Base-by-base conservation (phyloP, 176 grass and related monocot species). In the Lolium multiflorum region DNA sequence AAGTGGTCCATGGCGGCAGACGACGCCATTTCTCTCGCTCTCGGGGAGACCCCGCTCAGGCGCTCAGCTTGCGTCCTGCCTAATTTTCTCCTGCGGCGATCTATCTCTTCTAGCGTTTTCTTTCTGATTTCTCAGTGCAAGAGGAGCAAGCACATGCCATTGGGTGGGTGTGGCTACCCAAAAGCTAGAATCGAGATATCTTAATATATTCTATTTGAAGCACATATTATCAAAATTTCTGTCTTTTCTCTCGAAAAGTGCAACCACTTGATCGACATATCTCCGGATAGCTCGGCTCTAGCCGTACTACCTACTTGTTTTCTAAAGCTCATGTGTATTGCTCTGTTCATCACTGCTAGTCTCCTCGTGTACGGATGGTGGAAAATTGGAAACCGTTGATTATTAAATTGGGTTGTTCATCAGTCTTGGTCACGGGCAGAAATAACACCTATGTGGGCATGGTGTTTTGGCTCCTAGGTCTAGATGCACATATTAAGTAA, bases 391-490 rank as follows among this genome's bases (percentile, higher is more conserved):
- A 46, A 48, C 22, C 20, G 68, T 58, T 80, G 11, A 56, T 25
- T 24, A 61, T 24, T 24, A 47, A 38, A n/a, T 20, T 58, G 14
- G 88, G 78, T 77, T 4, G 88, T 68, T 86, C 78, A 11, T 39
- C 83, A 15, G 26, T 90, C 88, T 35, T 86, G 70, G 1, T 81
- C 88, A 38, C 52, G 28, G 28, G 20, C n/a, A 39, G 5, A 15
- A 31, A 65, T 65, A 31, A 2, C n/a, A 61, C 7, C 3, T 60
- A 3, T 35, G 31, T 35, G 31, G 31, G 3, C 31, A 35, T 35
- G 31, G 31, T 35, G 31, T 35, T 35, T 35, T 35, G 31, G 31
- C 31, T 35, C 31, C 2, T 35, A 35, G 31, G 31, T 35, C 2
- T 35, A 35, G 31, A 35, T 35, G 31, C 31, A 35, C 31, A 1